Base-by-base conservation (phyloP, 768 basidiomycete genomes). In the Lactifluus echinatus region DNA sequence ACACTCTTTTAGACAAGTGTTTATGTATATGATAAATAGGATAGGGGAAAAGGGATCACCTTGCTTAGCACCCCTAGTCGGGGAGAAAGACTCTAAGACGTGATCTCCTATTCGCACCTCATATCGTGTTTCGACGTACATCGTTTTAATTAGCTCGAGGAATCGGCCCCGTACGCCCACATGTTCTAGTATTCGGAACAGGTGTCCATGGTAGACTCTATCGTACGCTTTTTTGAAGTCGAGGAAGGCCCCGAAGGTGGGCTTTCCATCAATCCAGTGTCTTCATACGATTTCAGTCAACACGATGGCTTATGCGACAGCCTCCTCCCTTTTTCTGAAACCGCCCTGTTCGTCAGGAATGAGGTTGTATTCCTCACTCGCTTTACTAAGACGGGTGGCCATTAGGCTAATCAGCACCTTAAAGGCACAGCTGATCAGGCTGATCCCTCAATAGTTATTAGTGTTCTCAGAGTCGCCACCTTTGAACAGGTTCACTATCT, bases 141-240 rank as follows among this genome's bases (percentile, higher is more conserved):
- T 56, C 8, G 21, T 2, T 37, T 57, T 39, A 1, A 57, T 34
- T 7, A 43, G 0, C 10, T 33, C 14, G 0, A 63, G 43, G 33
- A 51, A 59, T 17, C 39, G 33, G 8, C 62, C 62, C 8, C 47
- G 1, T 0, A 63, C 33, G 3, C 62, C 61, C 0, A 37, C n/a
- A 7, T 57, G n/a, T 12, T 62, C 34, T 0, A 63, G 23, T 15
- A 63, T 50, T 2, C 23, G n/a, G 50, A 53, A 61, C 21, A 63
- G 55, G 15, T 36, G 49, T 3, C 23, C 55, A 26, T 64, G 62
- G 14, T 45, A 43, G 3, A 64, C 53, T n/a, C 57, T 56, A 19
- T 62, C 49, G 15, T 39, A 64, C 3, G 62, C 63, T 19, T 64
- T 64, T 7, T 53, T 55, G 12, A 64, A 64, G 17, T 64, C 62